phyloP scores from a whole-genome alignment of 164 flowering plant species.

The Cinnamomum chago region DNA sequence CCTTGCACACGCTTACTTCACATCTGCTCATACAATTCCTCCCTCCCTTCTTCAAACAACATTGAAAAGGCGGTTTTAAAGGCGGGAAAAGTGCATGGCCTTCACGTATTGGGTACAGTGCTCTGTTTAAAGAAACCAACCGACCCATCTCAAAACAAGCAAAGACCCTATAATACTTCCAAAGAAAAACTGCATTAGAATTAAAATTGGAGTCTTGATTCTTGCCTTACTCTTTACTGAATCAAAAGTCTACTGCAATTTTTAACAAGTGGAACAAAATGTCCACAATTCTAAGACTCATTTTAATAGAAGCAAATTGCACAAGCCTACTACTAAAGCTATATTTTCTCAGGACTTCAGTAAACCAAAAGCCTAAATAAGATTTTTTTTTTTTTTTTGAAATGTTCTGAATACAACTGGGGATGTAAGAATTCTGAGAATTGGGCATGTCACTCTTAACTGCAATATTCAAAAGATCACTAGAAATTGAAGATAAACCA shows the following conservation, averaged over 20 bases:
- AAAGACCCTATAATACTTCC: background rate
- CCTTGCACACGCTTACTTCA: constrained; percentile 31
- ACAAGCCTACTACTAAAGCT: no score
- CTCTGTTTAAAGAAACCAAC: background rate
- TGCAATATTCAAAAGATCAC: no score
- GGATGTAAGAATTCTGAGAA: no score
- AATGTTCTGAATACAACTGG: no score
- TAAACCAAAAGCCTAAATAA: no score
- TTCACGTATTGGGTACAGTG: constrained; percentile 5
- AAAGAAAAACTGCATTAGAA: background rate
- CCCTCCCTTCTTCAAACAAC: constrained; percentile 20
- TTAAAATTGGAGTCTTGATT: background rate
- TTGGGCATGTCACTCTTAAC: no score
- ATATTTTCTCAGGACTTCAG: no score
- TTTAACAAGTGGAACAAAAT: background rate
- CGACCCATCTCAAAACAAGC: background rate
- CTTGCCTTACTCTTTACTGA: background rate
- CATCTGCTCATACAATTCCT: constrained; percentile 32
- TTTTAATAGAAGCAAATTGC: no score
- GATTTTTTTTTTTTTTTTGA: no score
- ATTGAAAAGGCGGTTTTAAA: constrained; percentile 52
- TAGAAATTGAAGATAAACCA: no score
- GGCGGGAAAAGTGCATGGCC: constrained; percentile 42
- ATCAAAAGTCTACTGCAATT: background rate
- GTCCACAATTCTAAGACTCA: no score